phyloP scores from a whole-genome alignment of 805 yeast genomes.

The Cyberlindnera euphorbiae region DNA sequence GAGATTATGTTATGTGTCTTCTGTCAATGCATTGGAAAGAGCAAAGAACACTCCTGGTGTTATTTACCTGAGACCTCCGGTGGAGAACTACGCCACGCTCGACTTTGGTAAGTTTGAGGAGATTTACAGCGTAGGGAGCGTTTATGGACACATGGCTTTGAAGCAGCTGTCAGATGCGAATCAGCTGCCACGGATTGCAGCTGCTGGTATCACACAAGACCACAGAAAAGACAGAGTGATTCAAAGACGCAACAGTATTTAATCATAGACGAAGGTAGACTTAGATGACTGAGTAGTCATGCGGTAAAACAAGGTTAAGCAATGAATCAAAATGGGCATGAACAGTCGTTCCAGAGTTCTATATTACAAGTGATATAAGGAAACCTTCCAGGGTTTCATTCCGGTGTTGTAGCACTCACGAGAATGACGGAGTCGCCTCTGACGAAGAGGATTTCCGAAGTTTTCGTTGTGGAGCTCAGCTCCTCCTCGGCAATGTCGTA shows the following conservation, averaged over 20 bases:
- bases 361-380: not conserved
- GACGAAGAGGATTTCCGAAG: conserved; percentile 85
- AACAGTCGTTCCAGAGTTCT: not conserved
- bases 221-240: conserved; percentile 28
- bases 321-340: too few relatives aligned
- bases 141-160: conserved; percentile 60
- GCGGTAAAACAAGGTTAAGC: too few relatives aligned
- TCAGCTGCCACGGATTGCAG: conserved; percentile 60
- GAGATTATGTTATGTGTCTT: conserved; percentile 89
- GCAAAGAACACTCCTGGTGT: conserved; percentile 86
- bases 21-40: conserved; percentile 85
- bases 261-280: too few relatives aligned
- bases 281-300: too few relatives aligned
- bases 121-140: conserved; percentile 74
- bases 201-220: conserved; percentile 32
- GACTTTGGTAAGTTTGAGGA: conserved; percentile 92
- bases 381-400: conserved; percentile 5
- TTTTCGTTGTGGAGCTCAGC: conserved; percentile 35
- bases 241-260: conserved; percentile 64
- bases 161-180: conserved; percentile 47
- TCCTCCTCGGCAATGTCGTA: conserved; percentile 45
- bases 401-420: conserved; percentile 48
- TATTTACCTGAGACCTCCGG: conserved; percentile 86
- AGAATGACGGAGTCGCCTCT: conserved; percentile 97
- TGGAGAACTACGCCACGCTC: conserved; percentile 84